Evolutionary conservation across 257 asterid genomes (phyloP).

Genomic region (Avicennia marina): DNA sequence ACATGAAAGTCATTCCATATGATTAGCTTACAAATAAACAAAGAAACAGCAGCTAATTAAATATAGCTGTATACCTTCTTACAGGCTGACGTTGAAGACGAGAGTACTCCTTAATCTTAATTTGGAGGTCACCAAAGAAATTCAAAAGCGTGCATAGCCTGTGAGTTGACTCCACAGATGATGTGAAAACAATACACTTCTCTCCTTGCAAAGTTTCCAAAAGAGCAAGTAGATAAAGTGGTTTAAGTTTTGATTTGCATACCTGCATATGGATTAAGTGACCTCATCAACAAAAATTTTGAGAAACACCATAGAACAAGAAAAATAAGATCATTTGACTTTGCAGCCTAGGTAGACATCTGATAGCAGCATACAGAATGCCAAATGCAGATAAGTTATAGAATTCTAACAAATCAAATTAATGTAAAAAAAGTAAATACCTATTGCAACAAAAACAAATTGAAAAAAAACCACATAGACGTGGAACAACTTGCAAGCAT

Average conservation of each 20-base stretch:
- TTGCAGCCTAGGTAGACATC: not conserved
- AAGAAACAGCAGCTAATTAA: not conserved
- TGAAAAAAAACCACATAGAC: too few relatives aligned
- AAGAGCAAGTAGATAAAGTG: slow-evolving; percentile 76
- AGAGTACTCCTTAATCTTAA: slow-evolving; percentile 77
- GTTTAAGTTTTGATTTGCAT: slow-evolving; percentile 75
- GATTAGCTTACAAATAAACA: not conserved
- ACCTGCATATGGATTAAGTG: slow-evolving; percentile 40
- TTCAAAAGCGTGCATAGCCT: slow-evolving; percentile 64
- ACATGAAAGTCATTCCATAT: not conserved
- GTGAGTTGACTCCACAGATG: slow-evolving; percentile 85
- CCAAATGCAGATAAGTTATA: not conserved
- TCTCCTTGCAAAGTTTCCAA: slow-evolving; percentile 64
- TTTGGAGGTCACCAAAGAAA: slow-evolving; percentile 50
- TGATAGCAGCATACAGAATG: not conserved
- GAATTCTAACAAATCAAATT: not conserved
- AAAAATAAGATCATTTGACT: not conserved
- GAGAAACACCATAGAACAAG: not conserved
- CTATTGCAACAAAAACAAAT: not conserved
- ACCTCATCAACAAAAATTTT: slow-evolving; percentile 13
- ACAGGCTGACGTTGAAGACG: slow-evolving; percentile 76
- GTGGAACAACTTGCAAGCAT: not conserved
- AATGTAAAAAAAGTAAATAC: not conserved
- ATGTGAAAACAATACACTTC: slow-evolving; percentile 84
- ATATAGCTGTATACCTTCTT: slow-evolving; percentile 54